phyloP scores from a whole-genome alignment of 768 basidiomycete genomes.

The Paxillus rubicundulus region DNA sequence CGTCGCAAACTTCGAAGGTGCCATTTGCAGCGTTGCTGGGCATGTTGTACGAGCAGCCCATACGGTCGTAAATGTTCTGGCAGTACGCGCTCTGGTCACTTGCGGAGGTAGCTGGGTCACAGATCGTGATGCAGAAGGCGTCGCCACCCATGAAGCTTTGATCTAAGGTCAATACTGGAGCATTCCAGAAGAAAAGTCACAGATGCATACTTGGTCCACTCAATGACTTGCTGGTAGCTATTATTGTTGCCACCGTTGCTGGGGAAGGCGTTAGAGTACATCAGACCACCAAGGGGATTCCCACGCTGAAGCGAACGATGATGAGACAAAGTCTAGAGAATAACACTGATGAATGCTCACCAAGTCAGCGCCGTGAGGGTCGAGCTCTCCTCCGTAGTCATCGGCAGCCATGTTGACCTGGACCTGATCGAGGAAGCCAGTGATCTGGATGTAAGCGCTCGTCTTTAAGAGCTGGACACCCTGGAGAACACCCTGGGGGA shows the following conservation, averaged over 20 bases:
- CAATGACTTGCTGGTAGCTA: conserved; percentile 51
- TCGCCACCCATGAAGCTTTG: conserved; percentile 67
- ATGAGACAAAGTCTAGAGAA: conserved; percentile 31
- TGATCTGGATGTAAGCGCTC: conserved; percentile 56
- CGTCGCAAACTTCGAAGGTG: conserved; percentile 62
- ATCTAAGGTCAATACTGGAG: conserved; percentile 14
- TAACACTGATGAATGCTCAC: conserved; percentile 25
- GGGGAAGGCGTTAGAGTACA: conserved; percentile 58
- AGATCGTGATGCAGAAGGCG: conserved; percentile 68
- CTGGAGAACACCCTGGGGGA: conserved; percentile 60
- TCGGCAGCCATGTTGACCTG: conserved; percentile 46
- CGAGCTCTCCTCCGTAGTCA: conserved; percentile 70
- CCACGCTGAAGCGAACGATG: conserved; percentile 46
- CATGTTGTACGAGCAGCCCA: conserved; percentile 73
- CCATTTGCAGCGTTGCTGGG: conserved; percentile 59
- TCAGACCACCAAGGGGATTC: conserved; percentile 66
- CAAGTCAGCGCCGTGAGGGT: conserved; percentile 66
- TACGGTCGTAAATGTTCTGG: conserved; percentile 69
- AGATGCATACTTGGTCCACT: conserved; percentile 67
- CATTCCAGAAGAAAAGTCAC: background rate
- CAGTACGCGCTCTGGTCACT: conserved; percentile 47
- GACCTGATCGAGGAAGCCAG: conserved; percentile 63
- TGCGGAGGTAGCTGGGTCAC: conserved; percentile 51
- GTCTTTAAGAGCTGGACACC: conserved; percentile 67
- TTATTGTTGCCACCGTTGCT: conserved; percentile 37